Percentiles rank a stretch among this genome's conserved stretches.
Evolutionary conservation across 2,329 filamentous ascomycete genomes (phyloP).

Genomic region (Ophiosphaerella narmari): DNA sequence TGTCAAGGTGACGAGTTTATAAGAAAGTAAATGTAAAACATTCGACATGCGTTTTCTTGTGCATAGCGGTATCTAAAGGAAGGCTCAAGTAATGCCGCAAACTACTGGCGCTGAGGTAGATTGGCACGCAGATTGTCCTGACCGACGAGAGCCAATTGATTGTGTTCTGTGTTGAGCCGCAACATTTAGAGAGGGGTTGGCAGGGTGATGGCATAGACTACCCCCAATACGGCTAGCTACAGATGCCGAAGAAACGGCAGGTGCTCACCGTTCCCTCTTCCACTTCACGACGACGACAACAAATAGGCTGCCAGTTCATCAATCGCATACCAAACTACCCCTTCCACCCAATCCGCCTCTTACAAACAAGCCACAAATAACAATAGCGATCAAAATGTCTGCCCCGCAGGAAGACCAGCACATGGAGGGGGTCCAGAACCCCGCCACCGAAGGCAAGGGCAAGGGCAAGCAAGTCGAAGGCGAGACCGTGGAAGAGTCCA

Average conservation of each 20-base stretch:
- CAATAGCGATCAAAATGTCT: slow-evolving; percentile 31
- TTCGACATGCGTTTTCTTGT: slow-evolving; percentile 4
- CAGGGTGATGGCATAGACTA: slow-evolving; percentile 9
- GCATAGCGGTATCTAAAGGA: background rate
- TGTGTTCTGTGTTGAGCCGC: slow-evolving; percentile 19
- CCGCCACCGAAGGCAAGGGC: slow-evolving; percentile 68
- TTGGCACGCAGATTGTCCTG: background rate
- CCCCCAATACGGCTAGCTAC: slow-evolving; percentile 5
- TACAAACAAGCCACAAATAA: slow-evolving; percentile 2
- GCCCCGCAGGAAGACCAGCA: slow-evolving; percentile 41
- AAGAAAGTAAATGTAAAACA: background rate
- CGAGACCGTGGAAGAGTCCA: slow-evolving; percentile 73
- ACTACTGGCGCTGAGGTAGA: background rate
- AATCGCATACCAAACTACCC: slow-evolving; percentile 10
- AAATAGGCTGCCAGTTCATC: slow-evolving; percentile 18
- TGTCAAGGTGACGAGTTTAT: background rate
- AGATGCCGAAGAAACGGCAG: slow-evolving; percentile 16
- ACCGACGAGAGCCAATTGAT: slow-evolving; percentile 6
- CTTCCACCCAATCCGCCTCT: slow-evolving; percentile 2
- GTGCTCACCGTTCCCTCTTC: slow-evolving; percentile 27
- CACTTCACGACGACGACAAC: slow-evolving; percentile 27
- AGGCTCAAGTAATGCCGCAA: no score
- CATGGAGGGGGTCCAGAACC: slow-evolving; percentile 45
- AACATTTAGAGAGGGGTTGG: slow-evolving; percentile 15
- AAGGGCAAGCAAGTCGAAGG: slow-evolving; percentile 78